Base-by-base conservation (phyloP, 495 filamentous ascomycete species). In the Neurospora intermedia region DNA sequence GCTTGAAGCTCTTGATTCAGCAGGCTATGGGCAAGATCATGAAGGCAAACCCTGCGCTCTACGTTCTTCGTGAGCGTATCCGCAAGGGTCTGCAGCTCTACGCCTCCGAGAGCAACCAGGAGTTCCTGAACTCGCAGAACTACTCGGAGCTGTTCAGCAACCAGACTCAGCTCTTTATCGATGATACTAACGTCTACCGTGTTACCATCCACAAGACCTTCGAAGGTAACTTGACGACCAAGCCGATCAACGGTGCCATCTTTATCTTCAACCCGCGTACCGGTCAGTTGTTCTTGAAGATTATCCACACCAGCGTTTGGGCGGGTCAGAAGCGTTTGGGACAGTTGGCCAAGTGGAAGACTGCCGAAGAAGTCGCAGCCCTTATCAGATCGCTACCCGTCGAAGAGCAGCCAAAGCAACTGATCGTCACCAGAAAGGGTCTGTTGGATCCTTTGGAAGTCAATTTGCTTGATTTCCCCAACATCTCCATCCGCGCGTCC, bases 151-250 rank as follows among this genome's bases (percentile, higher is more conserved):
- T 99, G 43, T 99, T 99, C 88, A 98, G 95, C 83, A 98, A 98
- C 77, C 95, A 98, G 82, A 97, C 96, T 69, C 95, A 99, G 85
- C 88, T 98, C 48, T 99, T 99, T 86, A 98, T 99, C 75, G 96
- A 99, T 76, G 96, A 99, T 81, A 99, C 96, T 66, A 99, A 99
- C 77, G 97, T 98, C 71, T 99, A 99, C 78, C 96, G 96, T 82
- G 96, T 99, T 75, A 98, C 96, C 1, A 98, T 99, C 69, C 96
- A 99, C 87, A 99, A 99, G 88, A 99, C 96, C 0, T 99, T 99
- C 75, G 96, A 99, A 81, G 96, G 96, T 75, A 99, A 99, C 78
- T 85, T 99, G 86, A 99, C 96, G 2, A 99, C 96, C 0, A 99
- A 99, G 83, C 96, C 96, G 27, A 99, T 99, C 85, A 99, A 99